phyloP scores from a whole-genome alignment of 495 filamentous ascomycete genomes.

The Trichoderma reesei region DNA sequence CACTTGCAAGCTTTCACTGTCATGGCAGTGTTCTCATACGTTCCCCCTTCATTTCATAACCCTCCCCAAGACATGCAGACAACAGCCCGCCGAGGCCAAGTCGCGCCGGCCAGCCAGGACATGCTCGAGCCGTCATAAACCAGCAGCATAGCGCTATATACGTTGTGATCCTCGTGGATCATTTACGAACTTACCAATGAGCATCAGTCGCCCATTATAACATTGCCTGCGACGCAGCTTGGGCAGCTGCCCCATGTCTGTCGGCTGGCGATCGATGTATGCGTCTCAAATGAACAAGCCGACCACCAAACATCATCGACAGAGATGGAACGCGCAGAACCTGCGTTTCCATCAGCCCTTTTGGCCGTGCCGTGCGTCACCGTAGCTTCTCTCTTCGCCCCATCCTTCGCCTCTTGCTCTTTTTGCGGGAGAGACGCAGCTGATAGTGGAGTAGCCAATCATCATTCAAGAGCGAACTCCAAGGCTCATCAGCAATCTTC shows the following conservation, averaged over 20 bases:
- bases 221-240: background rate
- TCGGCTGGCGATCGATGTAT: background rate
- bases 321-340: background rate
- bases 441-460: background rate
- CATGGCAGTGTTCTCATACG: slow-evolving; percentile 1
- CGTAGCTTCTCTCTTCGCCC: background rate
- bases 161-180: slow-evolving; percentile 9
- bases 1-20: slow-evolving; percentile 1
- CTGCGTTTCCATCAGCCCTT: no score
- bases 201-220: background rate
- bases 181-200: slow-evolving; percentile 9
- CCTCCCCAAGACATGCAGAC: background rate
- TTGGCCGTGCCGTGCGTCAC: background rate
- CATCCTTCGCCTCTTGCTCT: background rate
- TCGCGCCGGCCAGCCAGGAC: background rate
- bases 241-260: background rate
- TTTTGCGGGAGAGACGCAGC: background rate
- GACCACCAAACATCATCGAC: background rate
- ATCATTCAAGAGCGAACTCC: background rate
- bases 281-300: background rate
- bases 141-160: slow-evolving; percentile 7
- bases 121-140: background rate
- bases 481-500: background rate
- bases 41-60: background rate
- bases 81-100: background rate